Percentiles rank a stretch among this genome's conserved stretches.
Evolutionary conservation across 371 early-diverging fungal species (phyloP).

Genomic region (Mycotypha africana): DNA sequence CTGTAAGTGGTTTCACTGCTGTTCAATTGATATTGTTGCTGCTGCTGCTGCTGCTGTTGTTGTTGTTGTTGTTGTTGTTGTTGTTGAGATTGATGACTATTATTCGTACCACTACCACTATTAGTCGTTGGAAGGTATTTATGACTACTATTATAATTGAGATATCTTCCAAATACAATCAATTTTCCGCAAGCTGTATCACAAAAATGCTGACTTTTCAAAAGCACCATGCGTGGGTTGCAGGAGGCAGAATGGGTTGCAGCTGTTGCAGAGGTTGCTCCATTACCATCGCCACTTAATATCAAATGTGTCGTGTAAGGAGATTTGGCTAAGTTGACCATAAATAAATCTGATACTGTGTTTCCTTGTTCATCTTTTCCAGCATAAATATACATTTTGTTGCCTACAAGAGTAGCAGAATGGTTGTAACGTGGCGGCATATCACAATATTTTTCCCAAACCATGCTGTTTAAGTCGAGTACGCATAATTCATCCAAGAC

Average conservation of each 20-base stretch:
- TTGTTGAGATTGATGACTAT: too few relatives aligned
- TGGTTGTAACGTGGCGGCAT: conserved; percentile 56
- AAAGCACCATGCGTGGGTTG: conserved; percentile 49
- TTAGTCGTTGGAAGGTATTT: too few relatives aligned
- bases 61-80: conserved; percentile 6
- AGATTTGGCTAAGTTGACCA: conserved; percentile 41
- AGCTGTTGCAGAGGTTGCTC: conserved; percentile 16
- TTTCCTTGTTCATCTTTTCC: conserved; percentile 55
- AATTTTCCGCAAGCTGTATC: conserved; percentile 53
- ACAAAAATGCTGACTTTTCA: conserved; percentile 61
- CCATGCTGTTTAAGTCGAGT: conserved; percentile 47
- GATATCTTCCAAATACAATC: conserved; percentile 49
- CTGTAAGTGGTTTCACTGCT: conserved; percentile 34
- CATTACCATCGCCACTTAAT: conserved; percentile 13
- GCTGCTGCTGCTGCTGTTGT: conserved; percentile 7
- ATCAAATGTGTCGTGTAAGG: conserved; percentile 29
- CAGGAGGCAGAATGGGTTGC: too few relatives aligned
- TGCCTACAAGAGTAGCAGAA: conserved; percentile 46
- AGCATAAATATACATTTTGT: conserved; percentile 50
- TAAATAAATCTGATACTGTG: conserved; percentile 52
- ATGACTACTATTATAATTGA: conserved; percentile 7
- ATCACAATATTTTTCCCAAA: conserved; percentile 40
- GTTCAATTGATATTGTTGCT: too few relatives aligned
- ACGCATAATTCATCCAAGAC: conserved; percentile 53
- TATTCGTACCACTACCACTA: too few relatives aligned